These are phyloP conservation scores for Boletus speciosus DNA, from an alignment of 768 basidiomycete species.

Conservation along the genomic window DNA sequence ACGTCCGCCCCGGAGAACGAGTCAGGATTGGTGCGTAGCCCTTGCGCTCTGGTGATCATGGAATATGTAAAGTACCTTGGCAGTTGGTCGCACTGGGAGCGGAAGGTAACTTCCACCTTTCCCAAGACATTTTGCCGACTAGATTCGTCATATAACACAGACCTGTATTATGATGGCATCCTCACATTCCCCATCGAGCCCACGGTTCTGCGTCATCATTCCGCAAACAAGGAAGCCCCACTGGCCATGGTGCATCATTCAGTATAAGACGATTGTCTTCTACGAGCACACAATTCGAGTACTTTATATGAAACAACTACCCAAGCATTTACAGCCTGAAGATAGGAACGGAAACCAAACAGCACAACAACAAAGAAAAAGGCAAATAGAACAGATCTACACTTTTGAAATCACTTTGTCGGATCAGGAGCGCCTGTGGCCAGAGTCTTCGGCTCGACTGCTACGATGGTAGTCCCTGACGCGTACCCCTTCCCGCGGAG, in stretches of 20 bases:
- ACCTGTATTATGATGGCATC: too few species aligned
- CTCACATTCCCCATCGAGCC: too few species aligned
- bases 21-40: too few species aligned
- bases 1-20: too few species aligned
- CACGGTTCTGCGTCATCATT: too few species aligned
- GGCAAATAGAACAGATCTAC: conserved; percentile 6
- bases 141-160: too few species aligned
- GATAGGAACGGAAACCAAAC: conserved; percentile 1
- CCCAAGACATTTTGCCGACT: too few species aligned
- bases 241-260: conserved; percentile 2
- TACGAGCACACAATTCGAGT: conserved; percentile 6
- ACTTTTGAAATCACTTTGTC: conserved; percentile 1
- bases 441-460: conserved; percentile 29
- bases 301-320: conserved; percentile 4
- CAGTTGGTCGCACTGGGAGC: too few species aligned
- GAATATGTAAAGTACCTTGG: too few species aligned
- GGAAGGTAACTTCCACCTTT: too few species aligned
- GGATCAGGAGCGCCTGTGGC: conserved; percentile 27
- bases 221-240: background rate
- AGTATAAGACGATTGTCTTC: background rate
- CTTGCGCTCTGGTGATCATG: too few species aligned
- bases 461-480: conserved; percentile 41
- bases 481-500: conserved; percentile 30
- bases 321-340: background rate
- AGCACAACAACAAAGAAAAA: background rate